Conservation (phyloP, 192 early-diverging fungal genomes). For the Podila horticola region DNA sequence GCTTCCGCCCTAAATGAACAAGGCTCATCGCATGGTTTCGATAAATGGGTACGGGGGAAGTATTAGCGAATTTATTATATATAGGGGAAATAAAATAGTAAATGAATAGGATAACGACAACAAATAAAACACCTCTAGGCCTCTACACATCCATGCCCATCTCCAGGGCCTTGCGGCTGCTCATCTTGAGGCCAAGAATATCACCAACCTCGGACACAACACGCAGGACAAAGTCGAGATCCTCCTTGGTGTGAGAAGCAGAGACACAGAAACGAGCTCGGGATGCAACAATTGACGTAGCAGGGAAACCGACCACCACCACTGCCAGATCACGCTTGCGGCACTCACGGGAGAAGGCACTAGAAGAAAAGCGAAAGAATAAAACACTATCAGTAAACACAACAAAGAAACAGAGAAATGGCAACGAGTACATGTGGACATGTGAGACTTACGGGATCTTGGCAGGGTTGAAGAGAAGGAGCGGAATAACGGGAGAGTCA, state of each 20-base stretch:
- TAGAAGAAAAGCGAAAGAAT: slow-evolving; percentile 2
- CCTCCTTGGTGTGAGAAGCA: slow-evolving; percentile 93
- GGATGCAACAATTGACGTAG: slow-evolving; percentile 96
- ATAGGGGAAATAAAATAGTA: slow-evolving; percentile 3
- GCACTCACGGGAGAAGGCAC: slow-evolving; percentile 93
- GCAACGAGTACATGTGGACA: neutral
- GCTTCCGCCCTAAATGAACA: neutral
- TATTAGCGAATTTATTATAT: slow-evolving; percentile 1
- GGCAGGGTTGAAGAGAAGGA: slow-evolving; percentile 93
- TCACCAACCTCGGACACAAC: slow-evolving; percentile 81
- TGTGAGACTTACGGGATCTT: slow-evolving; percentile 82
- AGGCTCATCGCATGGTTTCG: neutral
- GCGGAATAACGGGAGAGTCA: slow-evolving; percentile 91
- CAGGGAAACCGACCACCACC: slow-evolving; percentile 97
- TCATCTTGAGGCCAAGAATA: slow-evolving; percentile 72
- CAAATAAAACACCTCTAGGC: neutral
- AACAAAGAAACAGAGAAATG: neutral
- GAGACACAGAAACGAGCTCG: slow-evolving; percentile 96
- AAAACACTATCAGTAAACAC: neutral
- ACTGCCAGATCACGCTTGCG: slow-evolving; percentile 91
- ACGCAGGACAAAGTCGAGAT: slow-evolving; percentile 81
- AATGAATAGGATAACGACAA: neutral
- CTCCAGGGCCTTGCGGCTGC: slow-evolving; percentile 45
- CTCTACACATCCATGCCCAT: slow-evolving; percentile 45
- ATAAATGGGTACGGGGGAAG: neutral